Evolutionary conservation across 2,329 filamentous ascomycete species (phyloP).

Genomic region (Colletotrichum neosansevieriae): DNA sequence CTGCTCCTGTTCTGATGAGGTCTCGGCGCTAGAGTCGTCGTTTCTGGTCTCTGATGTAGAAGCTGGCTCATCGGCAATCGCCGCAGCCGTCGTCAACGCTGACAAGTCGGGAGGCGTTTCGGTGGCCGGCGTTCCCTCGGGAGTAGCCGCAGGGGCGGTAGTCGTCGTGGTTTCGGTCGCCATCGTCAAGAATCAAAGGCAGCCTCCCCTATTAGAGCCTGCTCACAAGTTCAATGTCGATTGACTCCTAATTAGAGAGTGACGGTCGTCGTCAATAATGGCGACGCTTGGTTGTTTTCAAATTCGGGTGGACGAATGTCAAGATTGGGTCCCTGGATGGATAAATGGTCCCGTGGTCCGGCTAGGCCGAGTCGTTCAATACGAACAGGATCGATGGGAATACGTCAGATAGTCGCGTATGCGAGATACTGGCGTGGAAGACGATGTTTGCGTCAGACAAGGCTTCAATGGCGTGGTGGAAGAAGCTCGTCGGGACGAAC

Average conservation of each 20-base stretch:
- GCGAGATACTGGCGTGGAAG: conserved; percentile 16
- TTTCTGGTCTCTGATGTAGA: conserved; percentile 11
- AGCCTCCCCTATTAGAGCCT: conserved; percentile 35
- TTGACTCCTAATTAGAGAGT: conserved; percentile 1
- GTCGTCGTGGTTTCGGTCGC: conserved; percentile 30
- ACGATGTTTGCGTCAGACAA: conserved; percentile 5
- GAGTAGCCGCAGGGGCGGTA: not conserved
- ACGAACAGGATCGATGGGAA: conserved; percentile 13
- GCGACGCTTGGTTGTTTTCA: not conserved
- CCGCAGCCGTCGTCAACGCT: conserved; percentile 18
- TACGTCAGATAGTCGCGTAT: conserved; percentile 18
- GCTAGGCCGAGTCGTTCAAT: conserved; percentile 17
- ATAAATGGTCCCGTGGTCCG: not conserved
- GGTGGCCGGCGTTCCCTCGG: conserved; percentile 20
- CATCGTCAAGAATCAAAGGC: conserved; percentile 19
- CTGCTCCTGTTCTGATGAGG: conserved; percentile 33
- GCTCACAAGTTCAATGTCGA: conserved; percentile 22
- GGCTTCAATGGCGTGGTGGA: conserved; percentile 14
- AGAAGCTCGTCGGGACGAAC: conserved; percentile 21
- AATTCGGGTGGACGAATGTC: conserved; percentile 9
- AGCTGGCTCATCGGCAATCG: conserved; percentile 18
- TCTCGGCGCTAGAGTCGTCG: conserved; percentile 34
- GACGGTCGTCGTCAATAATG: not conserved
- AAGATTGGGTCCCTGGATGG: not conserved
- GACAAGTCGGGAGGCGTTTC: conserved; percentile 29